Conservation (phyloP, 169 alveolate genomes). For the Perkinsus chesapeaki region DNA sequence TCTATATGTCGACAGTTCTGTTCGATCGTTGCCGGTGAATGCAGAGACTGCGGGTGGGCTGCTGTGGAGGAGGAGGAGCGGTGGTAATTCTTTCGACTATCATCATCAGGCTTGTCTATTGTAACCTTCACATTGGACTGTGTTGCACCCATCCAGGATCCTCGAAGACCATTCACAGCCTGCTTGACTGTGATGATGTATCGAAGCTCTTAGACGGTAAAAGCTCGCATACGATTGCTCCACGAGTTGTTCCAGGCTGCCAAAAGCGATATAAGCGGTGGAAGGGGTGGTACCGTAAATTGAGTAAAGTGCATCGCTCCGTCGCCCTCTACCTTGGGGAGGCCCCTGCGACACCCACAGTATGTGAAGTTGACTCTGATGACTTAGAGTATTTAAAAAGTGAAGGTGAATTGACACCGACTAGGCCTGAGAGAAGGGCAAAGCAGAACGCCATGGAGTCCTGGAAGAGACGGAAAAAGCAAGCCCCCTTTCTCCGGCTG, state of each 20-base stretch:
- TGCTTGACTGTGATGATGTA: neutral
- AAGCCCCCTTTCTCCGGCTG: neutral
- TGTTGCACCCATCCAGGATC: neutral
- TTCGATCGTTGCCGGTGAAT: neutral
- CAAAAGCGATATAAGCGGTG: neutral
- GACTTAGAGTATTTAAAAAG: neutral
- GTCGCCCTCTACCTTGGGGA: neutral
- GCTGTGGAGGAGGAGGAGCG: neutral
- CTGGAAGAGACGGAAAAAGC: neutral
- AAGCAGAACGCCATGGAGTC: neutral
- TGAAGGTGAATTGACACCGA: neutral
- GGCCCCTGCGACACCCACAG: neutral
- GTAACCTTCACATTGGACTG: neutral
- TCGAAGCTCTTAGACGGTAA: neutral
- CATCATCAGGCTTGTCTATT: neutral
- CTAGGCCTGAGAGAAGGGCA: neutral
- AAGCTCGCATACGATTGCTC: neutral
- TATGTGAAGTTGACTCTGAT: neutral
- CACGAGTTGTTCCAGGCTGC: neutral
- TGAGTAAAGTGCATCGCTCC: neutral
- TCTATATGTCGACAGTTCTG: neutral
- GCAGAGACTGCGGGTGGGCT: neutral
- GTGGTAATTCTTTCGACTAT: neutral
- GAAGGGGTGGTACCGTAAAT: neutral
- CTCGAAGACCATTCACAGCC: neutral